Base-by-base conservation (phyloP, 768 basidiomycete species). In the Naematelia encephala region DNA sequence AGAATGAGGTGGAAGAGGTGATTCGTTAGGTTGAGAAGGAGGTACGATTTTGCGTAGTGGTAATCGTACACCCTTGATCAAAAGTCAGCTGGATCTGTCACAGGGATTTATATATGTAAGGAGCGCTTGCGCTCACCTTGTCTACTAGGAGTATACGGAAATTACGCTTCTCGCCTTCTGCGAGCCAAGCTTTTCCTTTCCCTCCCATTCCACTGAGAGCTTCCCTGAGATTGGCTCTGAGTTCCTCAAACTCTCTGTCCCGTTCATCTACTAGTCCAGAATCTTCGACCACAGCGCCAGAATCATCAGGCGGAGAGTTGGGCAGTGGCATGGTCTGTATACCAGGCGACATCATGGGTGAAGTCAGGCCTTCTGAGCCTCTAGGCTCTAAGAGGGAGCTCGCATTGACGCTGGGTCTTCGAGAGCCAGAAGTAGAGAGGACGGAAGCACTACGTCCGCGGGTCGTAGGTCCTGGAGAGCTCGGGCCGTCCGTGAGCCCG, bases 61-160 rank as follows among this genome's bases (percentile, higher is more conserved):
- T 67, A 97, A 91, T 47, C 86, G 86, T 52, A 88, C 81, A 60
- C 84, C 83, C 84, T 85, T 13, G 10, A 1, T 12, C 11, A 28
- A 53, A 12, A 59, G 58, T 28, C n/a, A n/a, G n/a, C n/a, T n/a
- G n/a, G n/a, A n/a, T n/a, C n/a, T n/a, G n/a, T n/a, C n/a, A n/a
- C n/a, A n/a, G n/a, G n/a, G n/a, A n/a, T n/a, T n/a, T n/a, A n/a
- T n/a, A n/a, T n/a, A n/a, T n/a, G n/a, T n/a, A n/a, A n/a, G n/a
- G n/a, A n/a, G n/a, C n/a, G n/a, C n/a, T n/a, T n/a, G 13, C 13
- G 67, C 82, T 61, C 54, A 83, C 85, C 78, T 86, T 89, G 68
- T 92, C 91, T 5, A 96, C 91, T 8, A 94, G 79, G 28, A 91
- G 78, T 21, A 90, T 82, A 63, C 92, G 87, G 70, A 97, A 98